phyloP scores from a whole-genome alignment of 1,139 yeast genomes.

The Candida sp. region DNA sequence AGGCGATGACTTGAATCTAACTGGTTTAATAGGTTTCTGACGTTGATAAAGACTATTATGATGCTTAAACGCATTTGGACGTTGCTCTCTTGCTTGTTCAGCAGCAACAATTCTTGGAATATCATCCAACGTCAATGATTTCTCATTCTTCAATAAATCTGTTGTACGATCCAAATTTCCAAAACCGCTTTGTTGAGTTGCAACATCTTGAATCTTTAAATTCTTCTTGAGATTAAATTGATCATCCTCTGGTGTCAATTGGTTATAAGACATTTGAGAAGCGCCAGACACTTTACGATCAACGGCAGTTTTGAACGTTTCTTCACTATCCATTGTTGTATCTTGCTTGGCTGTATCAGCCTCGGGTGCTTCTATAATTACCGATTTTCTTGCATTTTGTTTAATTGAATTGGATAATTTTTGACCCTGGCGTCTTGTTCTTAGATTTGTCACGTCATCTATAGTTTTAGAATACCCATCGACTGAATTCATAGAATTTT shows the following conservation, averaged over 20 bases:
- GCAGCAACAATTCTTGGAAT: slow-evolving; percentile 97
- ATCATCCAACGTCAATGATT: slow-evolving; percentile 88
- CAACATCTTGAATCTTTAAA: slow-evolving; percentile 45
- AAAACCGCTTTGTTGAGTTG: slow-evolving; percentile 24
- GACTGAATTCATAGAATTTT: slow-evolving; percentile 10
- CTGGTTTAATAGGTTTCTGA: slow-evolving; percentile 25
- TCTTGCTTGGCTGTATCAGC: slow-evolving; percentile 38
- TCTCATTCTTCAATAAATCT: slow-evolving; percentile 72
- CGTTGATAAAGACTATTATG: slow-evolving; percentile 48
- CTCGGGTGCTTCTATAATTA: slow-evolving; percentile 51
- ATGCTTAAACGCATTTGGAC: slow-evolving; percentile 82
- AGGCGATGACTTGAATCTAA: slow-evolving; percentile 5
- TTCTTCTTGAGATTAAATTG: slow-evolving; percentile 34
- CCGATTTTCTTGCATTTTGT: slow-evolving; percentile 45
- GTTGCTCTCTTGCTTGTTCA: slow-evolving; percentile 90
- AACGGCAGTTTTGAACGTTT: neutral
- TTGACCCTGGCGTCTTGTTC: slow-evolving; percentile 73
- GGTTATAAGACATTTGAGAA: slow-evolving; percentile 2
- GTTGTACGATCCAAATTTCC: slow-evolving; percentile 52
- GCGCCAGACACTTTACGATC: neutral
- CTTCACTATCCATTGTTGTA: slow-evolving; percentile 13
- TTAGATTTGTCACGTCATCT: slow-evolving; percentile 72
- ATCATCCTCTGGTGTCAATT: slow-evolving; percentile 14
- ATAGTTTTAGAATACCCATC: slow-evolving; percentile 64
- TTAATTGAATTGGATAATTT: slow-evolving; percentile 54